Conservation (phyloP, 2,329 filamentous ascomycete genomes). For the Fusarium sp. region DNA sequence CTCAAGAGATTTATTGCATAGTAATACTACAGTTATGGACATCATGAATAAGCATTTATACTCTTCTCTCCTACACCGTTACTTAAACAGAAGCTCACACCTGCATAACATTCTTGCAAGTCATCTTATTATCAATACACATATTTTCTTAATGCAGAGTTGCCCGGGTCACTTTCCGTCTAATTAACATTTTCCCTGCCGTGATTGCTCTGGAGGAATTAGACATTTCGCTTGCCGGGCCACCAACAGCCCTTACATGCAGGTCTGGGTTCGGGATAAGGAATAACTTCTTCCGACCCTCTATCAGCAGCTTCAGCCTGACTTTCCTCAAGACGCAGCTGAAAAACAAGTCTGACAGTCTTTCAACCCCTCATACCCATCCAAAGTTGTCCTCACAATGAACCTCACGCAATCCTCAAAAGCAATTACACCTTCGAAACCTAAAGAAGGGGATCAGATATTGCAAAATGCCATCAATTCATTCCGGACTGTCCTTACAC, state of each 20-base stretch:
- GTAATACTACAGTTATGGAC: too few species aligned
- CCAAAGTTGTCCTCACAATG: not conserved
- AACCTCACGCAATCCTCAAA: not conserved
- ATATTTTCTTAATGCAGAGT: too few species aligned
- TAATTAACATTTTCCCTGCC: too few species aligned
- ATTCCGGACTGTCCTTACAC: not conserved
- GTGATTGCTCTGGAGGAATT: too few species aligned
- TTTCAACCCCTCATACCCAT: fast-evolving
- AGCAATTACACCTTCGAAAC: fast-evolving
- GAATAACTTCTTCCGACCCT: not conserved
- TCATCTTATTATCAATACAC: too few species aligned
- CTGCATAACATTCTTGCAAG: too few species aligned
- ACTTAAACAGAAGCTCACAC: too few species aligned
- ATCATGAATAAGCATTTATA: too few species aligned
- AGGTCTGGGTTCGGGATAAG: not conserved
- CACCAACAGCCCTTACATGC: not conserved
- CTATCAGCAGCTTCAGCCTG: not conserved
- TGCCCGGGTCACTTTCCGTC: too few species aligned
- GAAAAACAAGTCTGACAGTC: not conserved
- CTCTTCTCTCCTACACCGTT: too few species aligned
- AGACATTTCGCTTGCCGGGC: too few species aligned
- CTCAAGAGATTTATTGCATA: too few species aligned
- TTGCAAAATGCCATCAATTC: not conserved
- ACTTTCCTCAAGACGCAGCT: fast-evolving
- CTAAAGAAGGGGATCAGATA: fast-evolving